Evolutionary conservation across 179 eudicot genomes (phyloP).

Genomic region (Gypsophila paniculata): DNA sequence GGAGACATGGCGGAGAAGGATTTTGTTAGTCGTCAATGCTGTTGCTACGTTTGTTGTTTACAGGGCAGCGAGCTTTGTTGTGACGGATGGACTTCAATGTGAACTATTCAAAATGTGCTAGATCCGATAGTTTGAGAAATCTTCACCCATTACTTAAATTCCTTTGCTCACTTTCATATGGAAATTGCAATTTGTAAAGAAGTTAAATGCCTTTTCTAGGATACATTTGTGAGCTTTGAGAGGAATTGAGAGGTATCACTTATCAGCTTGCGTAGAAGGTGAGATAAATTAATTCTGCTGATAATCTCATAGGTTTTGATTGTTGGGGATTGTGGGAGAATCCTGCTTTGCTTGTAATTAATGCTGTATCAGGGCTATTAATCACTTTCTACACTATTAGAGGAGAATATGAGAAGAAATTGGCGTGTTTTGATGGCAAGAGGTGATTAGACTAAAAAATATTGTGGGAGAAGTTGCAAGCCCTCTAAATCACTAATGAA

Average conservation of each 20-base stretch:
- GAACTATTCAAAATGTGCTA: no score
- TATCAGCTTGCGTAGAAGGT: no score
- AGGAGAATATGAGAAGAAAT: neutral
- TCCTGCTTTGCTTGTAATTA: neutral
- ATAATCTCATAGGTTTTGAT: neutral
- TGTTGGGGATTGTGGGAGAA: neutral
- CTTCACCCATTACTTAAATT: no score
- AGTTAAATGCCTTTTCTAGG: no score
- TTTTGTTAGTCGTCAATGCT: neutral
- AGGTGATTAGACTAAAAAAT: neutral
- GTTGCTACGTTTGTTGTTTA: neutral
- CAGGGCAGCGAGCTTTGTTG: neutral
- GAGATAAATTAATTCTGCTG: neutral
- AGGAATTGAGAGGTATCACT: no score
- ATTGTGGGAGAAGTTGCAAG: neutral
- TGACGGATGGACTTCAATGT: no score
- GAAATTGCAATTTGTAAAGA: no score
- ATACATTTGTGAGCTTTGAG: no score
- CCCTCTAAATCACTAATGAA: neutral
- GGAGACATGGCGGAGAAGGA: neutral
- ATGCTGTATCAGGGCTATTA: neutral
- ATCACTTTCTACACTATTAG: neutral
- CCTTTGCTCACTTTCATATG: no score
- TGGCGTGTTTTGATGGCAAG: neutral
- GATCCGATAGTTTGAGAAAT: no score